phyloP scores from a whole-genome alignment of 441 rosid genomes.

The Jatropha multifida region DNA sequence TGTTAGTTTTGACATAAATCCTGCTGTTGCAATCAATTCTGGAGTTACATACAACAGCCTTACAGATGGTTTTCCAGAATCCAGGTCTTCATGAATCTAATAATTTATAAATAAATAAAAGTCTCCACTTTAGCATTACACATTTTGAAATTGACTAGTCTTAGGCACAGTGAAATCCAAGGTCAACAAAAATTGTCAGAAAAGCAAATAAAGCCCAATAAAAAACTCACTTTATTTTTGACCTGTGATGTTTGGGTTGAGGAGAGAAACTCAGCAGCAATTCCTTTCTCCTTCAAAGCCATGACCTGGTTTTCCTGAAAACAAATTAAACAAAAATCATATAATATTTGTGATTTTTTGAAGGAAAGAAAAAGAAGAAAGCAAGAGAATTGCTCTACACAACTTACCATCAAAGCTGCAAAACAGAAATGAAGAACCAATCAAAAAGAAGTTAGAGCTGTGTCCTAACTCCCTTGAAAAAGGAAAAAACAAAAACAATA shows the following conservation, averaged over 20 bases:
- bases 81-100: slow-evolving; percentile 91
- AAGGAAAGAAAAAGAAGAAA: background rate
- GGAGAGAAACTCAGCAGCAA: slow-evolving; percentile 89
- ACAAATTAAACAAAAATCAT: background rate
- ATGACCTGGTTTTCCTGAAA: slow-evolving; percentile 87
- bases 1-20: slow-evolving; percentile 76
- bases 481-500: background rate
- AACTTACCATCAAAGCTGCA: slow-evolving; percentile 89
- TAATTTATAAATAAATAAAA: slow-evolving; percentile 12
- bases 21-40: slow-evolving; percentile 78
- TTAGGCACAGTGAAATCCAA: background rate
- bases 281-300: slow-evolving; percentile 83
- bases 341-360: background rate
- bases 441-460: slow-evolving; percentile 7
- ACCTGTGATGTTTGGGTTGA: slow-evolving; percentile 66
- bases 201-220: background rate
- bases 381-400: background rate
- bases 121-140: background rate
- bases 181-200: background rate
- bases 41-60: slow-evolving; percentile 93
- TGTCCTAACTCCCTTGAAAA: background rate
- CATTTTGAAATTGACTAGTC: background rate
- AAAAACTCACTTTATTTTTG: slow-evolving; percentile 58
- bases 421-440: slow-evolving; percentile 21
- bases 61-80: slow-evolving; percentile 76